phyloP scores from a whole-genome alignment of 75 land plant genomes.

The Selaginella tamariscina region DNA sequence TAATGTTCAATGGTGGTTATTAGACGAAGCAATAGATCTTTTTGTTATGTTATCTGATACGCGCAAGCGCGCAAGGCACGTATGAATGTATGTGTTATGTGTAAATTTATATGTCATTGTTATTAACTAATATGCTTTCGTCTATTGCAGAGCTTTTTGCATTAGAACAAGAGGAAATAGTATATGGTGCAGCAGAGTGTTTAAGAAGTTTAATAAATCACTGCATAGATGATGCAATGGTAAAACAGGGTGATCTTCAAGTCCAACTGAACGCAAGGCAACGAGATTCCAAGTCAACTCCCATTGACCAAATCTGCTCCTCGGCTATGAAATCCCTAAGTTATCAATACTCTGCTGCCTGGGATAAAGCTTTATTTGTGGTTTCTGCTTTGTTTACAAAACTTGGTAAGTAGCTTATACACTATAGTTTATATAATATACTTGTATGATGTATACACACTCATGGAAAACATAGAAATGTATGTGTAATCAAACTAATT shows the following conservation, averaged over 20 bases:
- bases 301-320: constrained; percentile 67
- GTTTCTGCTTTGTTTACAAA: constrained; percentile 62
- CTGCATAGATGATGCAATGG: constrained; percentile 64
- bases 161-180: constrained; percentile 74
- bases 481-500: no score
- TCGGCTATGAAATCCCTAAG: constrained; percentile 53
- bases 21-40: no score
- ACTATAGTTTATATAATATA: no score
- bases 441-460: no score
- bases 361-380: constrained; percentile 75
- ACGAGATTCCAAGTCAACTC: constrained; percentile 29
- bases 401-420: constrained; percentile 46
- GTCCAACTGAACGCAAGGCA: constrained; percentile 15
- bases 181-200: constrained; percentile 54
- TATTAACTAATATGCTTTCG: background rate
- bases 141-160: constrained; percentile 49
- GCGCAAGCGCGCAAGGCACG: no score
- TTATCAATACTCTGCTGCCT: constrained; percentile 51
- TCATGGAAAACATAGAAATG: no score
- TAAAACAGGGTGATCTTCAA: constrained; percentile 54
- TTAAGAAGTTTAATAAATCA: constrained; percentile 40
- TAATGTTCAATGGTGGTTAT: no score
- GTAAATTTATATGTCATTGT: no score
- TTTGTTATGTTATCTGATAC: no score
- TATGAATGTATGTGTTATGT: no score